Conservation (phyloP, 106 monocot species). For the Narthecium ossifragum region DNA sequence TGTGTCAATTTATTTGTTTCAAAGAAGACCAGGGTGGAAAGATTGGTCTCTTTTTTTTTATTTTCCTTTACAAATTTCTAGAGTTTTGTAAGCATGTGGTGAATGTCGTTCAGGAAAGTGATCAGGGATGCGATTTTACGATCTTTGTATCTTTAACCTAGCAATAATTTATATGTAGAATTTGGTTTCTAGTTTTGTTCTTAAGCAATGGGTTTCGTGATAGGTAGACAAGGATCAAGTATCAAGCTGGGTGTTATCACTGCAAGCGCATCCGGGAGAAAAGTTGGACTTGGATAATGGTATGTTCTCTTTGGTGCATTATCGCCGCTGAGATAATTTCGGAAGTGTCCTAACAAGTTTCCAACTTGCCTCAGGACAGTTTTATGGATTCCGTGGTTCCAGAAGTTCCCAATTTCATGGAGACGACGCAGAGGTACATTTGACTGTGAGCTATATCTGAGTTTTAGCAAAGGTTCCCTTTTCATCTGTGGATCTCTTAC, state of each 20-base stretch:
- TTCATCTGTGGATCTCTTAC: not conserved
- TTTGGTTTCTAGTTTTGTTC: too few species aligned
- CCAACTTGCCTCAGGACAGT: conserved; percentile 38
- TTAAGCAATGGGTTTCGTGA: too few species aligned
- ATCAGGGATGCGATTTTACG: too few species aligned
- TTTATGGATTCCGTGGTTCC: conserved; percentile 90
- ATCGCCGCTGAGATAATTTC: too few species aligned
- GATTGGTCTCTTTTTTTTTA: too few species aligned
- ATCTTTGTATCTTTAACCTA: too few species aligned
- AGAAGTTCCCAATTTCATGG: conserved; percentile 43
- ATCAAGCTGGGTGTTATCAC: conserved; percentile 74
- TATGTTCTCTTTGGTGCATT: conserved; percentile 5
- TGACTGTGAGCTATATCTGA: too few species aligned
- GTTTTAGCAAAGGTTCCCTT: not conserved
- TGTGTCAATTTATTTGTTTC: not conserved
- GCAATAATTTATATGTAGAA: too few species aligned
- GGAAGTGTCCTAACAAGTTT: not conserved
- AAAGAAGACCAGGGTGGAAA: too few species aligned
- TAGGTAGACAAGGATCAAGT: conserved; percentile 80
- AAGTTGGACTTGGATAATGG: conserved; percentile 32
- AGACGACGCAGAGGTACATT: conserved; percentile 27
- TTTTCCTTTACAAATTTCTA: too few species aligned
- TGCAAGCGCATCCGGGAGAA: conserved; percentile 42
- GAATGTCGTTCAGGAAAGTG: too few species aligned
- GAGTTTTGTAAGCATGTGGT: too few species aligned